Evolutionary conservation across 2,329 filamentous ascomycete genomes (phyloP).

Genomic region (Aspergillus sergii): DNA sequence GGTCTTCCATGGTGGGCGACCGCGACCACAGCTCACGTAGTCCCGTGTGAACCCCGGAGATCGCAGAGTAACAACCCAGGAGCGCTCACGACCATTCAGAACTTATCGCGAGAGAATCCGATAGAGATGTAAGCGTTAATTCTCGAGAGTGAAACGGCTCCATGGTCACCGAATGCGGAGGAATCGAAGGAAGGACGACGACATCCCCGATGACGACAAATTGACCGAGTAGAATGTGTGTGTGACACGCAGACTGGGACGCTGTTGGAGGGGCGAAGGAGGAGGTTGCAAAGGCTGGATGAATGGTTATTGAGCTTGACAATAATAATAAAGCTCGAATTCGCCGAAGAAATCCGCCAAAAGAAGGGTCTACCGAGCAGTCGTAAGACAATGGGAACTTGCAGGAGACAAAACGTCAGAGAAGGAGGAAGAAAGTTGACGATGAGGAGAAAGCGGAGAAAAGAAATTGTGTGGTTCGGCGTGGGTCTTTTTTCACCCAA

Average conservation of each 20-base stretch:
- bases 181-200: neutral
- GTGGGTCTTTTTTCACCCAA: neutral
- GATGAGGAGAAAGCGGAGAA: constrained; percentile 1
- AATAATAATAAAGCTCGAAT: neutral
- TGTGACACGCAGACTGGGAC: neutral
- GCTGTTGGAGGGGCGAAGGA: neutral
- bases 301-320: neutral
- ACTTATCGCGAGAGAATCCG: neutral
- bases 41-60: neutral
- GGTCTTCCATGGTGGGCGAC: constrained; percentile 33
- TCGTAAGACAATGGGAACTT: neutral
- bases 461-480: constrained; percentile 1
- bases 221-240: neutral
- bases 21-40: constrained; percentile 4
- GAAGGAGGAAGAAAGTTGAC: neutral
- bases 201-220: constrained; percentile 1
- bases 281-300: neutral
- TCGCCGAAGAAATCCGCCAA: neutral
- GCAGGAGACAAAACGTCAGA: neutral
- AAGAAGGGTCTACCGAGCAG: neutral
- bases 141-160: constrained; percentile 3
- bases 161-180: constrained; percentile 9
- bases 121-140: neutral
- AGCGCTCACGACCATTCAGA: neutral
- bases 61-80: neutral